Evolutionary conservation across 1,284 basidiomycete species (phyloP).

Genomic region (Grifola frondosa): DNA sequence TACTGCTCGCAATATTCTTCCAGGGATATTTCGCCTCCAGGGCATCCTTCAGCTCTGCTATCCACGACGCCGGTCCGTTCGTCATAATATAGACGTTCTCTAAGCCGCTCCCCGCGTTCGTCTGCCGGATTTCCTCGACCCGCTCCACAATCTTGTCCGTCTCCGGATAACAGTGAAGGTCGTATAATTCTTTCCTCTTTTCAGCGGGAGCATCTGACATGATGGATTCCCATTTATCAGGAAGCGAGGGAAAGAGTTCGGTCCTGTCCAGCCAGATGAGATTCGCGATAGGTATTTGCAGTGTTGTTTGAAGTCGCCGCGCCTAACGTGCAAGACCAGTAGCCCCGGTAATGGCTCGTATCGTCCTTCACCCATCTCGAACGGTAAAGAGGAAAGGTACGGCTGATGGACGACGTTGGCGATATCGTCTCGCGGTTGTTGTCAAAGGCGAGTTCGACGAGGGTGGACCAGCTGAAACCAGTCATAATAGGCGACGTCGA

Average conservation of each 20-base stretch:
- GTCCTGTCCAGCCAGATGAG: conserved; percentile 40
- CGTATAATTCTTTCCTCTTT: conserved; percentile 30
- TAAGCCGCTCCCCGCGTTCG: conserved; percentile 22
- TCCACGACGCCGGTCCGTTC: conserved; percentile 34
- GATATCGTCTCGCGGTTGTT: conserved; percentile 34
- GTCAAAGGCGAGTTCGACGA: conserved; percentile 36
- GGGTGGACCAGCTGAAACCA: conserved; percentile 40
- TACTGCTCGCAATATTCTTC: conserved; percentile 31
- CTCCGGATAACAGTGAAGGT: conserved; percentile 41
- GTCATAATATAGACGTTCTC: conserved; percentile 38
- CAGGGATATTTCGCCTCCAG: conserved; percentile 20
- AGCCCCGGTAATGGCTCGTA: conserved; percentile 35
- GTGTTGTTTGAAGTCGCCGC: conserved; percentile 58
- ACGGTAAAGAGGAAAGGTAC: conserved; percentile 11
- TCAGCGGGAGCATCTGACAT: conserved; percentile 29
- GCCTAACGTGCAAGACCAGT: conserved; percentile 57
- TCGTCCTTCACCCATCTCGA: conserved; percentile 11
- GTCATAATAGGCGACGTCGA: conserved; percentile 36
- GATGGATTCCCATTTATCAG: conserved; percentile 40
- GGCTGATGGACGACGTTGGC: conserved; percentile 16
- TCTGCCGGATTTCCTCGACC: conserved; percentile 30
- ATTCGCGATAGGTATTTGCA: conserved; percentile 46
- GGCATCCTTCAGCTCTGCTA: conserved; percentile 29
- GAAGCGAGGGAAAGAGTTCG: conserved; percentile 41
- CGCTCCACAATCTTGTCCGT: conserved; percentile 41